A percentile compares a stretch with the other conserved stretches of the same genome.
Conservation (phyloP, 345 rosid species). For the Gossypium ekmanianum region DNA sequence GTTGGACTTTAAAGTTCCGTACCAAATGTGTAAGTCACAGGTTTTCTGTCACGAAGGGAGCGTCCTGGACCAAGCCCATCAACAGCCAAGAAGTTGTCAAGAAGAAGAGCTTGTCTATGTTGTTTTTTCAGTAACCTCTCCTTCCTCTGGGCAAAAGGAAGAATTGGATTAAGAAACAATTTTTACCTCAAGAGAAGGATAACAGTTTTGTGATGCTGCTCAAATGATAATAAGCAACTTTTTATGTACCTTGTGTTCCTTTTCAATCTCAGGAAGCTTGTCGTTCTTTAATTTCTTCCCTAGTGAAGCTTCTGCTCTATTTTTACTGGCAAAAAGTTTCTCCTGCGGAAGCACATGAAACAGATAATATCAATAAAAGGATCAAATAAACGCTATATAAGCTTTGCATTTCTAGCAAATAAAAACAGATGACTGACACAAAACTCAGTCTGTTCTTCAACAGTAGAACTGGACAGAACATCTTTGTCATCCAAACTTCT, state of each 20-base stretch:
- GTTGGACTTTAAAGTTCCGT: slow-evolving; percentile 25
- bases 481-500: not conserved
- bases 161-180: slow-evolving; percentile 19
- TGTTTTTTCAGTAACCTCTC: slow-evolving; percentile 85
- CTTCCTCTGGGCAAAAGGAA: slow-evolving; percentile 51
- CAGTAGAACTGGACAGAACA: not conserved
- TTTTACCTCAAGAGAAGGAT: slow-evolving; percentile 15
- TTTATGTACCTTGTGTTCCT: slow-evolving; percentile 62
- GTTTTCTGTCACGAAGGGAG: slow-evolving; percentile 89
- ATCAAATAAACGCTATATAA: not conserved
- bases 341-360: slow-evolving; percentile 52
- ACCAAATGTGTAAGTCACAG: slow-evolving; percentile 96
- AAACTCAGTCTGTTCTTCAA: not conserved
- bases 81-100: slow-evolving; percentile 57
- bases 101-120: slow-evolving; percentile 87
- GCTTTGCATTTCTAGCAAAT: not conserved
- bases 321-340: slow-evolving; percentile 77
- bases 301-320: slow-evolving; percentile 78
- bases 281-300: slow-evolving; percentile 89
- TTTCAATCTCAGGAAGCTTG: slow-evolving; percentile 57
- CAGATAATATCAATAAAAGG: slow-evolving; percentile 4
- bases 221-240: slow-evolving; percentile 7
- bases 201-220: not conserved
- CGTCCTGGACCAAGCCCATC: slow-evolving; percentile 86
- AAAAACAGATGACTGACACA: not conserved